Evolutionary conservation across 176 grass and related monocot genomes (phyloP), one percentile per base, ranked within the genome.

Genomic region (Aegilops umbellulata): DNA sequence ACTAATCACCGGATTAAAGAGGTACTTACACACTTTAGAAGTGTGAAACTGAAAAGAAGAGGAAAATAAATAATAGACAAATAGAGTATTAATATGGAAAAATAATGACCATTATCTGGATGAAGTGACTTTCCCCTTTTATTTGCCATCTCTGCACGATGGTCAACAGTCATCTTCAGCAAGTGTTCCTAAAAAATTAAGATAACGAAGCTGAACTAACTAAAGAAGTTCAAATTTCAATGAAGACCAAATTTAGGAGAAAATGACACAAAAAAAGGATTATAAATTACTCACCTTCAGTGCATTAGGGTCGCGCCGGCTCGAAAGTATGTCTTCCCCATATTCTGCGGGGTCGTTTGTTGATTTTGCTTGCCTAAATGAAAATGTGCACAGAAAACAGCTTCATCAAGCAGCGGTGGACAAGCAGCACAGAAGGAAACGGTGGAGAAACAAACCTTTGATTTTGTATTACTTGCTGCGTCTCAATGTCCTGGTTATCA

Each of bases 61-160:
- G 10, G 65, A 46, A 49, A 65, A 23, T 41, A 25, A 57, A 72
- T n/a, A 86, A 85, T 67, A 85, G 23, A 86, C 36, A 67, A 42
- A 75, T 22, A 49, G 24, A 62, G 62, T 38, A 75, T 85, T 31
- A 34, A 87, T 61, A 34, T 41, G 17, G 17, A 83, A 85, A 77
- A 32, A 67, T 34, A 82, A 80, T 60, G 80, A 98, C 97, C 97
- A 92, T 96, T 92, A 71, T 91, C 74, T 79, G 76, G 66, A 77
- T 92, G 86, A 86, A 79, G 73, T 71, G 84, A 57, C 84, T 99
- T 94, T 32, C 90, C 94, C 76, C 92, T 92, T 91, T 99, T 99
- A 90, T 83, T 99, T 82, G 92, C 86, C 94, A 96, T 90, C 31
- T 96, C 94, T 12, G 87, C 86, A 16, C 90, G 94, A 91, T 99